Evolutionary conservation across 768 basidiomycete genomes (phyloP).

Genomic region (Butyriboletus loyo): DNA sequence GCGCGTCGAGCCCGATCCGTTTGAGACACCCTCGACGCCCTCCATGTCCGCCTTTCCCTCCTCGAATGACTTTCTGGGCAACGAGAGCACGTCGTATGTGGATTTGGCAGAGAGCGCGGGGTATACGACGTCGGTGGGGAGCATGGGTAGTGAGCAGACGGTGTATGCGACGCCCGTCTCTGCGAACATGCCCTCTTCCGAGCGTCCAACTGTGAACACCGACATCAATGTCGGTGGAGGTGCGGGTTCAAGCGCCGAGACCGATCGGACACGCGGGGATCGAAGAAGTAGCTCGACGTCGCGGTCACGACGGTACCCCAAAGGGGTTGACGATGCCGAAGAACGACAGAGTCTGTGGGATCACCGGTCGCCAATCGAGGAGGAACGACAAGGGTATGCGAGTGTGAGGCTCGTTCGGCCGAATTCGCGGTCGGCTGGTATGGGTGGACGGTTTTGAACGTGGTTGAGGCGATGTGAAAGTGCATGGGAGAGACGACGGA

Average conservation of each 20-base stretch:
- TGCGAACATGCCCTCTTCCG: not conserved
- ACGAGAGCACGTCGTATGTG: not conserved
- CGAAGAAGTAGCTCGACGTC: slow-evolving; percentile 40
- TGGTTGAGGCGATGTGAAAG: not conserved
- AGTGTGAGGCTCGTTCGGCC: slow-evolving; percentile 43
- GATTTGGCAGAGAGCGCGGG: not conserved
- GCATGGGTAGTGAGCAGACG: slow-evolving; percentile 17
- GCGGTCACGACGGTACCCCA: slow-evolving; percentile 48
- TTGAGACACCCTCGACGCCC: slow-evolving; percentile 29
- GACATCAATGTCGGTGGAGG: not conserved
- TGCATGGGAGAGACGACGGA: not conserved
- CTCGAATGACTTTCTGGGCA: slow-evolving; percentile 13
- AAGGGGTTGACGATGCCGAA: slow-evolving; percentile 53
- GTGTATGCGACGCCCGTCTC: slow-evolving; percentile 14
- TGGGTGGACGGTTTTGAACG: slow-evolving; percentile 20
- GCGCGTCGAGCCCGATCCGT: slow-evolving; percentile 22
- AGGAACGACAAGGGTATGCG: slow-evolving; percentile 8
- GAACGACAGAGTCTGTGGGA: slow-evolving; percentile 59
- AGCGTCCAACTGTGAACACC: not conserved
- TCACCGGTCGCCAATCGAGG: slow-evolving; percentile 27
- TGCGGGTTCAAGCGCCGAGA: not conserved
- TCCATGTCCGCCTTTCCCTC: slow-evolving; percentile 27
- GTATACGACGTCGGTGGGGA: slow-evolving; percentile 9
- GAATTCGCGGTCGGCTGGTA: slow-evolving; percentile 5
- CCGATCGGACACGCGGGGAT: slow-evolving; percentile 22